Base-by-base conservation (phyloP, 352 stramenopile species). In the Phytophthora citrophthora region DNA sequence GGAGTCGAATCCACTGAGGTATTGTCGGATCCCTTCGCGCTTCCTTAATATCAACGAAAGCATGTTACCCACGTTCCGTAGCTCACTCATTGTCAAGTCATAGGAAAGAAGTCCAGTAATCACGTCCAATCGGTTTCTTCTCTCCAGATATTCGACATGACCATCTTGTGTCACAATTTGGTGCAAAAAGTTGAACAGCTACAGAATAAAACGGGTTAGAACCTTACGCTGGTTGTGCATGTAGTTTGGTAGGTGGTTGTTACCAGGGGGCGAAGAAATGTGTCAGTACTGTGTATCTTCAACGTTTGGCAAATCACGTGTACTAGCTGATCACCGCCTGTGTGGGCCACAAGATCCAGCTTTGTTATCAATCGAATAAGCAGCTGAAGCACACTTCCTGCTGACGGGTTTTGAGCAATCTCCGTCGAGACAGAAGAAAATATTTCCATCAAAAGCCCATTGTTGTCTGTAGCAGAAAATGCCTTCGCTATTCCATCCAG, bases 201-300 rank as follows among this genome's bases (percentile, higher is more conserved):
- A 23, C 18, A 60, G 32, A 31, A 54, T 29, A 43, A 10, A 49
- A 43, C 5, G 41, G 3, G 11, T 31, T 34, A 61, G 43, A 39
- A 32, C 40, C 1, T 34, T 15, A 15, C n/a, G 16, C 9, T 1
- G 26, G 7, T 11, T 24, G 38, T 20, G 38, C 16, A 13, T 29
- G 34, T 40, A 40, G 23, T 41, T 38, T 51, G 4, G 29, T 13
- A 34, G 29, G 12, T 2, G 34, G 3, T n/a, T 15, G 29, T 7
- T 68, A 72, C 64, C 34, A 68, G 45, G 11, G 71, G 71, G n/a
- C 71, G 71, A 27, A 77, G 53, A 44, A 79, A 74, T 4, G 71
- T 79, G n/a, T 70, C 53, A 13, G 67, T 56, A 10, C 15, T 64
- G 23, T 79, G 71, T 2, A 39, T 7, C 32, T 62, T 61, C 11